Conservation (phyloP, 2,329 filamentous ascomycete species). For the Dendrostoma leiphaemia region DNA sequence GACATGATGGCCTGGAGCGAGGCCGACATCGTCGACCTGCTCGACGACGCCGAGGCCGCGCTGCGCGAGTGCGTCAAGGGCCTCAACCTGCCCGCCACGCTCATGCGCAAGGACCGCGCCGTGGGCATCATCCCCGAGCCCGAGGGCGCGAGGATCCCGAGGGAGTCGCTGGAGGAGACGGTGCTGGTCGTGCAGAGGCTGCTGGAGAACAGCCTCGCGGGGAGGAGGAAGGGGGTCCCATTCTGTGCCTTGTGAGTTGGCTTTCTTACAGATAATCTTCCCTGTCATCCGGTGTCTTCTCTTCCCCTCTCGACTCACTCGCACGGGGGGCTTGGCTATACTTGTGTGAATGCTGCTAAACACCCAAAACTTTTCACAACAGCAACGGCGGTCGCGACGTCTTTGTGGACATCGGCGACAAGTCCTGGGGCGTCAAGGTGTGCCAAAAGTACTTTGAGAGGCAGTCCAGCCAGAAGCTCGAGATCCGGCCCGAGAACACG, state of each 20-base stretch:
- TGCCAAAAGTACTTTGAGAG: slow-evolving; percentile 87
- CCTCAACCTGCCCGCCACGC: slow-evolving; percentile 73
- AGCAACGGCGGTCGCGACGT: slow-evolving; percentile 92
- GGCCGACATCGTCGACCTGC: slow-evolving; percentile 71
- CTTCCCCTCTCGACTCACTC: no score
- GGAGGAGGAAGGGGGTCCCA: slow-evolving; percentile 58
- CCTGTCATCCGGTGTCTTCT: not conserved
- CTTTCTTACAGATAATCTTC: no score
- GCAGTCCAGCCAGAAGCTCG: slow-evolving; percentile 18
- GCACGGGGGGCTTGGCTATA: not conserved
- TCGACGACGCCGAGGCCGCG: slow-evolving; percentile 85
- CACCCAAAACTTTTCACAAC: no score
- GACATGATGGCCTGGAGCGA: slow-evolving; percentile 79
- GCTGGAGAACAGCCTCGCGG: slow-evolving; percentile 75
- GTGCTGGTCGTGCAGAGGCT: slow-evolving; percentile 93
- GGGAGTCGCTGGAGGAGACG: slow-evolving; percentile 92
- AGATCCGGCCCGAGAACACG: slow-evolving; percentile 71
- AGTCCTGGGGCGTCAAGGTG: slow-evolving; percentile 90
- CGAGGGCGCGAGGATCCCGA: slow-evolving; percentile 65
- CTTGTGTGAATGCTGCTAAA: not conserved
- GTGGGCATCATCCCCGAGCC: slow-evolving; percentile 72
- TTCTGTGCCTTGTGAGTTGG: slow-evolving; percentile 83
- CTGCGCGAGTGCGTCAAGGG: slow-evolving; percentile 78
- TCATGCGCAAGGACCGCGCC: slow-evolving; percentile 86
- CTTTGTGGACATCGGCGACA: slow-evolving; percentile 98